Evolutionary conservation across 768 basidiomycete species (phyloP), one percentile per base, ranked within the genome.

Genomic region (Mycena chlorophos): DNA sequence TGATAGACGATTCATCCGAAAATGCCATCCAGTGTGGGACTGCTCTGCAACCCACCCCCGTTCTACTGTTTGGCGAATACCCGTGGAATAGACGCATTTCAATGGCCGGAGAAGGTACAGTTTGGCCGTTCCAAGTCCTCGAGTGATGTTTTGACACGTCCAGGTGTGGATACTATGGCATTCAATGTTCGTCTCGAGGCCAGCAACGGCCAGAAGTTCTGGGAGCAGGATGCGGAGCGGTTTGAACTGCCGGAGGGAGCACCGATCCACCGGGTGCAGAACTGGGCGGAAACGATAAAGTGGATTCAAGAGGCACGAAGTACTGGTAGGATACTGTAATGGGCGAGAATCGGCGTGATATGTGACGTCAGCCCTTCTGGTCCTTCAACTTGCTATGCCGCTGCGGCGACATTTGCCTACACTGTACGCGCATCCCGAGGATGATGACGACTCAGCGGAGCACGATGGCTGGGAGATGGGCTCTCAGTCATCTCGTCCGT

Each of bases 1-100:
- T 93, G 50, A 84, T 93, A 55, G 91, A 93, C 68, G 91, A 93
- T 71, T 90, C 89, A 5, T 64, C 86, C 38, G 90, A 92, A 69
- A 91, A 92, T 68, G 87, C 86, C 31, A 60, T 88, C 25, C 77
- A 82, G 54, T 85, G 85, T 58, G 78, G 75, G 0, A 75, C 69
- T 4, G 73, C 78, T 29, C 61, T 67, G 19, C 73, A 76, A n/a
- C 77, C 81, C 1, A 80, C 79, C 14, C 81, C 77, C 2, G 85
- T 88, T 27, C 68, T 92, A 37, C 75, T 93, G 5, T 91, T 92
- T 61, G 91, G 91, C 20, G 70, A 83, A 52, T 90, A 91, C 64
- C 76, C 82, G 60, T 92, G 91, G 91, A 90, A 87, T 64, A 73
- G 81, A 66, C 79, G 86, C 40, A 54, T 81, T 14, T 85, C 84